Base-by-base conservation (phyloP, 2,329 filamentous ascomycete genomes). In the Cercospora beticola region DNA sequence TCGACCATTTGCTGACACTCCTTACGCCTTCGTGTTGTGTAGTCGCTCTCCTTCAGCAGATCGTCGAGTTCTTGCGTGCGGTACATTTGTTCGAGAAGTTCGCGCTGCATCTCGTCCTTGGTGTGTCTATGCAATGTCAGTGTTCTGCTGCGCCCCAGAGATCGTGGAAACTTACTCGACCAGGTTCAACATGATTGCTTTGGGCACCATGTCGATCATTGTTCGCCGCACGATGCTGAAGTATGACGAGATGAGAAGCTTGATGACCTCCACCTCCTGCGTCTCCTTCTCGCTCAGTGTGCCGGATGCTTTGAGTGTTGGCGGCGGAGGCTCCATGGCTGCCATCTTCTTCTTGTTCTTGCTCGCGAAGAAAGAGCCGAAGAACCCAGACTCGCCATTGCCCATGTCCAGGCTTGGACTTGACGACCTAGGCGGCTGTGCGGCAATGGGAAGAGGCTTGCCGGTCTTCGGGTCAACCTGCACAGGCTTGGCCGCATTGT, bases 271-370 rank as follows among this genome's bases (percentile, higher is more conserved):
- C 58, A 99, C 95, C 81, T 99, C 95, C 72, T 97, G 92, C 68
- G 89, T 90, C 81, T 99, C 95, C 70, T 95, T 93, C 83, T 99
- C 95, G 5, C 92, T 97, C 46, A 99, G 85, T 28, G 90, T 97
- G 52, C 95, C 94, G 3, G 93, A 97, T 36, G 95, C 95, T 85
- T 97, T 99, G 67, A 99, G 88, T 52, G 89, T 94, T 31, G 95
- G 88, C 71, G 95, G 95, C 46, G 95, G 95, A 14, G 95, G 86
- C 80, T 99, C 95, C 95, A 99, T 99, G 59, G 94, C 94, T n/a
- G 95, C 95, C 83, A 97, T 96, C 90, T 97, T 98, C 88, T 99
- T 99, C 89, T 98, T 99, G 85, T 98, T 99, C 88, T 98, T 99
- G 78, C 92, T 94, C 10, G 95, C 93, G 79, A 97, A 99, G 87